These are phyloP conservation scores for Thymus mandschuricus DNA, from an alignment of 257 asterid genomes.

Conservation along the genomic window DNA sequence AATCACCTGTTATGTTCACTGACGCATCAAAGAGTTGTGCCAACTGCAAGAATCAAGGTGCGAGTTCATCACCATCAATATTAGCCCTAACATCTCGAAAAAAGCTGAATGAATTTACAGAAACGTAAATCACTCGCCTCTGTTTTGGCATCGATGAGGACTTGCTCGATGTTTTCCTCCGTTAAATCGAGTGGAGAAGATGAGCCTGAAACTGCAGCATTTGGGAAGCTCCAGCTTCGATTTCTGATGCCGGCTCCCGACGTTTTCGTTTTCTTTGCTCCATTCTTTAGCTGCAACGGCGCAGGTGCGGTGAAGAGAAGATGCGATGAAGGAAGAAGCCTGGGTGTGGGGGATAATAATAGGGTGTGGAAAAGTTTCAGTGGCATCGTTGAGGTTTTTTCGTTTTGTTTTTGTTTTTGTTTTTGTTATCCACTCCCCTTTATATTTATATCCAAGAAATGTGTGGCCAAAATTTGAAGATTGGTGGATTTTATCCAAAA, in stretches of 20 bases:
- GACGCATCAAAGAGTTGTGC: constrained; percentile 82
- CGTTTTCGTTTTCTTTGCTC: background rate
- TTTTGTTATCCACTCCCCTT: constrained; percentile 30
- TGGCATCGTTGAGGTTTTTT: constrained; percentile 37
- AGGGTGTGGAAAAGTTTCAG: constrained; percentile 36
- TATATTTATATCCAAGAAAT: constrained; percentile 6
- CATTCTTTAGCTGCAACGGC: constrained; percentile 38
- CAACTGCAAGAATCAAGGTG: constrained; percentile 53
- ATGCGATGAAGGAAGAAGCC: constrained; percentile 16
- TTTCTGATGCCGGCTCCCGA: constrained; percentile 15
- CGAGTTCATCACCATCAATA: background rate
- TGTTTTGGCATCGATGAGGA: constrained; percentile 59
- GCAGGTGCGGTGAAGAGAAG: constrained; percentile 32
- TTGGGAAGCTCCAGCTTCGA: constrained; percentile 32
- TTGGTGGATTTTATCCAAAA: too few relatives aligned
- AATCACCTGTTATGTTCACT: constrained; percentile 84
- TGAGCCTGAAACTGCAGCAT: constrained; percentile 50
- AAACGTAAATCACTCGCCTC: constrained; percentile 51
- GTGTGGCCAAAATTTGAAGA: constrained; percentile 33
- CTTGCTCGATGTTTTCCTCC: constrained; percentile 74
- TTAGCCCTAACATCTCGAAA: background rate
- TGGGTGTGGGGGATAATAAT: constrained; percentile 19
- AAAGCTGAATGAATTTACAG: background rate
- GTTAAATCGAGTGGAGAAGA: constrained; percentile 68
- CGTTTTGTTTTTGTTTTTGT: background rate